Evolutionary conservation across 345 rosid genomes (phyloP).

Genomic region (Eucalyptus sp.): DNA sequence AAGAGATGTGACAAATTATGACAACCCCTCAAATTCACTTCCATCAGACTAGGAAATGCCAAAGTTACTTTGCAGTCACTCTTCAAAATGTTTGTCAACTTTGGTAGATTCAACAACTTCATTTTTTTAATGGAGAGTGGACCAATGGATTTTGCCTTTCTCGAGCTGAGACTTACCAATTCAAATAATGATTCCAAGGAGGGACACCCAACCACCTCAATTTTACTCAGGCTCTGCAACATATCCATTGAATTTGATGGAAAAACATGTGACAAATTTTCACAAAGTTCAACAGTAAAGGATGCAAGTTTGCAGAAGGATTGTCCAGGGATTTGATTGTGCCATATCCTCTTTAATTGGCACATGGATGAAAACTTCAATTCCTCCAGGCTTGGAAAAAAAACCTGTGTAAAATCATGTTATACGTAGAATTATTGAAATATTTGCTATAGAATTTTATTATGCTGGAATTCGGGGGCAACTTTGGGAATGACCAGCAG

Average conservation of each 20-base stretch:
- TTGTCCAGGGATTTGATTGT: fast-evolving
- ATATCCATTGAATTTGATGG: neutral
- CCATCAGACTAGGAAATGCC: no score
- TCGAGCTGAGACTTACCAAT: fast-evolving
- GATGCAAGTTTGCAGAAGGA: neutral
- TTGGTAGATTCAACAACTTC: neutral
- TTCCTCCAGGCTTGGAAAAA: no score
- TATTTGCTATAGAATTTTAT: fast-evolving
- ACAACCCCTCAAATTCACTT: fast-evolving
- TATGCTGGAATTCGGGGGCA: fast-evolving
- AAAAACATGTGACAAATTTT: neutral
- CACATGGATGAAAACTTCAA: no score
- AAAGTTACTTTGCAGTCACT: neutral
- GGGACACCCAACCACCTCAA: neutral
- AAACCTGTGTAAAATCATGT: fast-evolving
- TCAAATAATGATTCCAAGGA: neutral
- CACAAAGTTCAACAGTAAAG: neutral
- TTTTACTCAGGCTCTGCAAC: fast-evolving
- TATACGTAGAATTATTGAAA: no score
- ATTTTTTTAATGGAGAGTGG: neutral
- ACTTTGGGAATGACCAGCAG: no score
- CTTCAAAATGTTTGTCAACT: neutral
- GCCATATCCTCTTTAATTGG: no score
- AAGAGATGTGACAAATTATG: no score
- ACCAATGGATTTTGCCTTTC: neutral